A percentile compares a stretch with the other conserved stretches of the same genome.
Conservation (phyloP, 2,329 filamentous ascomycete species). For the Alternaria sp. region DNA sequence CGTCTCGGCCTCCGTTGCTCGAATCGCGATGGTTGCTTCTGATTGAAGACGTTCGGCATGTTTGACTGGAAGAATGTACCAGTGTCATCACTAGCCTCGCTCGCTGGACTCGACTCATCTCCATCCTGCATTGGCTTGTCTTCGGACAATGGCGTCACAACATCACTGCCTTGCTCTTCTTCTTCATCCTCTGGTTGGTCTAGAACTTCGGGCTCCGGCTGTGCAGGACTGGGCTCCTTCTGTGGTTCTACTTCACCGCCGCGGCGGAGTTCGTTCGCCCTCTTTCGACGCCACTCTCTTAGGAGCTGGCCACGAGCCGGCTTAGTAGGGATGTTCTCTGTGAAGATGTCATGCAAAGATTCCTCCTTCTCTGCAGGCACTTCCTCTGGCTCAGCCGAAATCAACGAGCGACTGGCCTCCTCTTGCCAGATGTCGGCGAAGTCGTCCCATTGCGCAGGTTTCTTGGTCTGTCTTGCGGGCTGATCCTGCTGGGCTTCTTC, state of each 20-base stretch:
- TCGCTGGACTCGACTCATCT: constrained; percentile 24
- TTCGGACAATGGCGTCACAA: constrained; percentile 16
- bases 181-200: constrained; percentile 13
- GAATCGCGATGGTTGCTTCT: constrained; percentile 25
- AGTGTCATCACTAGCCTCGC: constrained; percentile 47
- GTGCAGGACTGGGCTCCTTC: constrained; percentile 16
- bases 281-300: constrained; percentile 55
- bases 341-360: constrained; percentile 47
- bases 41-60: constrained; percentile 38
- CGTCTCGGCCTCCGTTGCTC: constrained; percentile 34
- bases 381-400: constrained; percentile 30
- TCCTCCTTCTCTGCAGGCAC: constrained; percentile 23
- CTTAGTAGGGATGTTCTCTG: constrained; percentile 37
- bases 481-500: constrained; percentile 10
- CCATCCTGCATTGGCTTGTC: constrained; percentile 19
- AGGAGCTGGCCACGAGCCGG: constrained; percentile 54
- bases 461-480: not conserved
- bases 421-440: constrained; percentile 59
- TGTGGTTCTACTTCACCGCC: constrained; percentile 48
- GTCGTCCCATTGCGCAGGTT: constrained; percentile 21
- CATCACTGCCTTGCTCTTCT: constrained; percentile 25
- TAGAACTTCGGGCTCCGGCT: constrained; percentile 10
- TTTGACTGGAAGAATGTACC: constrained; percentile 51
- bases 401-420: constrained; percentile 54
- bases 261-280: constrained; percentile 49